These are phyloP conservation scores for Skeletonema grethae DNA, from an alignment of 108 stramenopile genomes.

Conservation along the genomic window DNA sequence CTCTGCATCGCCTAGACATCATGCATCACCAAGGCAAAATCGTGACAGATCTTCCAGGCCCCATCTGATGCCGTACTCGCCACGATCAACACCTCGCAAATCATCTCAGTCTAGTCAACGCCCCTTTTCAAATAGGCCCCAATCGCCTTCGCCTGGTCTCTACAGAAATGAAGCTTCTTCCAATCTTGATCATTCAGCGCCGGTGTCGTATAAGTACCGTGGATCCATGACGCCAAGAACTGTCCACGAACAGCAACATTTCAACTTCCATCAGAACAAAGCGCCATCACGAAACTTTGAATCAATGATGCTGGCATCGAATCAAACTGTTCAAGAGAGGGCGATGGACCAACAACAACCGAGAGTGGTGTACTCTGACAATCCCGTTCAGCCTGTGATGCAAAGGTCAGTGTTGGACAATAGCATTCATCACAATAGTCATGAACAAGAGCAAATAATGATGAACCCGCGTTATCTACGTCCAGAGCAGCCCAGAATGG, in stretches of 20 bases:
- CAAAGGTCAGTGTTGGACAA: background rate
- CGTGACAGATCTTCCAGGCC: background rate
- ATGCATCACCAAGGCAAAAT: background rate
- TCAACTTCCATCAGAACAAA: background rate
- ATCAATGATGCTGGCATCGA: conserved; percentile 3
- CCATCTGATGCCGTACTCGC: background rate
- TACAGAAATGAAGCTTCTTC: background rate
- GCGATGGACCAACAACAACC: background rate
- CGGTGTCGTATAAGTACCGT: background rate
- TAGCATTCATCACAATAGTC: background rate
- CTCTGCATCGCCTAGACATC: background rate
- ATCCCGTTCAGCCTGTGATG: background rate
- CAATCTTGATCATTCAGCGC: background rate
- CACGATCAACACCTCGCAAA: background rate
- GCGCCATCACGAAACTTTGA: background rate
- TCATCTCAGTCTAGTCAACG: background rate
- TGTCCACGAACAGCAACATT: background rate
- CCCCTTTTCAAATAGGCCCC: background rate
- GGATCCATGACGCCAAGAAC: conserved; percentile 4
- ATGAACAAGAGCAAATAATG: background rate
- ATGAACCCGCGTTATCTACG: background rate
- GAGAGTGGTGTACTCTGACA: background rate
- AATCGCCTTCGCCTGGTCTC: background rate
- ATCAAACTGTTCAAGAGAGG: conserved; percentile 1
- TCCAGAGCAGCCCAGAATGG: no score